Evolutionary conservation across 2,329 filamentous ascomycete species (phyloP), one percentile per base, ranked within the genome.

Genomic region (Apiospora marii): DNA sequence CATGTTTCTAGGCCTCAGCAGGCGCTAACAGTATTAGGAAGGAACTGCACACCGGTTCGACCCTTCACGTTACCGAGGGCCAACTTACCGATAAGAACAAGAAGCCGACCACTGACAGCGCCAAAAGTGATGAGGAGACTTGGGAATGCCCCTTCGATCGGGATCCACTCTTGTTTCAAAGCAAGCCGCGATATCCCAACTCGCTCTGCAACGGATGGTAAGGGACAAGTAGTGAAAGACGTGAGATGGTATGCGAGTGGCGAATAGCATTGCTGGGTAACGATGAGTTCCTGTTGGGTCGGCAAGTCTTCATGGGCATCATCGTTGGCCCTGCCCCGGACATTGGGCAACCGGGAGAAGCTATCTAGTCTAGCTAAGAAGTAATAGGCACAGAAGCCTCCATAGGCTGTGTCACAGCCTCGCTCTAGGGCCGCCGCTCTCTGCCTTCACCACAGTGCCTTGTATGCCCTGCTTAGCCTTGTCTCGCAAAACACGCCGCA

Each of bases 401-500:
- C 19, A 34, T 64, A 41, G 58, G 58, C 22, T n/a, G 12, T 22
- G 6, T 64, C 58, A 64, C 34, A 64, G 12, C 22, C 22, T 64
- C 22, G 58, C 58, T 64, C 58, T 64, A 64, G 58, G 58, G 19
- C 30, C 58, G 34, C 58, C 22, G 2, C 22, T 10, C 8, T 41
- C 30, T 30, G n/a, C 68, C n/a, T 70, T 70, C 30, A 70, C 68
- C 46, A 70, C 34, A 10, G 34, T 53, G 4, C 68, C 68, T 19
- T 58, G 68, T 14, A 43, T 41, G 34, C 68, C 48, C 48, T 43
- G 68, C n/a, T 58, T 70, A 10, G 48, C 34, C 48, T 37, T 70
- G n/a, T 94, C 92, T 70, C 92, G 87, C 77, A 95, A 80, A 27
- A 91, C 76, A 64, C 90, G 82, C 73, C 90, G 84, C 76, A 92